Evolutionary conservation across 306 rosid genomes (phyloP).

Genomic region (Abrus precatorius): DNA sequence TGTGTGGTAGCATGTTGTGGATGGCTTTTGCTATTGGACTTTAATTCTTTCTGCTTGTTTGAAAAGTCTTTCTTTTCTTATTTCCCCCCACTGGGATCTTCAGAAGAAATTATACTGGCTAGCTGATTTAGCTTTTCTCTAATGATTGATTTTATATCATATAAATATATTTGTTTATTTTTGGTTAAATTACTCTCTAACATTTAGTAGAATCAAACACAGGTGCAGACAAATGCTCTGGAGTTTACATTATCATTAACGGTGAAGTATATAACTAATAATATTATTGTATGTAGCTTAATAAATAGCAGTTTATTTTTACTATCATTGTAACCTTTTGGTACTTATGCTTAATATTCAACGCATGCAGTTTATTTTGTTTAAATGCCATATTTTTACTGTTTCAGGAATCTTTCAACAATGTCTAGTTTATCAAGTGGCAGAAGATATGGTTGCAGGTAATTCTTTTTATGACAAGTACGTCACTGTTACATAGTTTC

Average conservation of each 20-base stretch:
- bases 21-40: not conserved
- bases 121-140: not conserved
- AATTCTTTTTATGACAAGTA: constrained; percentile 25
- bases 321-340: too few relatives aligned
- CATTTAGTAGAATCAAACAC: constrained; percentile 1
- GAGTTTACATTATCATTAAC: constrained; percentile 1
- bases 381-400: constrained; percentile 2
- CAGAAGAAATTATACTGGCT: not conserved
- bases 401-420: constrained; percentile 93
- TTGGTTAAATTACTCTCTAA: not conserved
- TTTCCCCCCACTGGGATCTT: not conserved
- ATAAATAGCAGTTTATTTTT: constrained; percentile 22
- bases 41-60: not conserved
- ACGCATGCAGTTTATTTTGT: too few relatives aligned
- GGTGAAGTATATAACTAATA: constrained; percentile 11
- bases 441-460: constrained; percentile 98
- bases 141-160: not conserved
- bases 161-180: not conserved
- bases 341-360: too few relatives aligned
- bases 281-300: constrained; percentile 5
- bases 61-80: not conserved
- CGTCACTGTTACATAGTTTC: constrained; percentile 11
- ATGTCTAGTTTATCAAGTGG: constrained; percentile 90
- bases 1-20: not conserved
- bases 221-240: not conserved